These are phyloP conservation scores for Colletotrichum viniferum DNA, from an alignment of 2,329 filamentous ascomycete genomes.

Conservation along the genomic window DNA sequence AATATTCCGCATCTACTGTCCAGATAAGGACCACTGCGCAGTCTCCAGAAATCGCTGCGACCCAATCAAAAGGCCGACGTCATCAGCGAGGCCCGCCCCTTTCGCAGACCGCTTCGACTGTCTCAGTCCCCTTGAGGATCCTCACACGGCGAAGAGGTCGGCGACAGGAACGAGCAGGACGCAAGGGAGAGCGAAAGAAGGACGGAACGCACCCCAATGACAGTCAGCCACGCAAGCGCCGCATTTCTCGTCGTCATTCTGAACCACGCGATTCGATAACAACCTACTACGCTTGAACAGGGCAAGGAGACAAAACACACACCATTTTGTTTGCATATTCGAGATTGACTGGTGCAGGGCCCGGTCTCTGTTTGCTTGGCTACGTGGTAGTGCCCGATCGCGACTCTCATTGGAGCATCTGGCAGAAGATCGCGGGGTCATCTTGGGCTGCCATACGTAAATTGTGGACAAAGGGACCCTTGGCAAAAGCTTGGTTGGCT, in stretches of 20 bases:
- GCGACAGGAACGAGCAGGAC: not conserved
- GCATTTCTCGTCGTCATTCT: not conserved
- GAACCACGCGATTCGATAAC: constrained; percentile 51
- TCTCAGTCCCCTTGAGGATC: not conserved
- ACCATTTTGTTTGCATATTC: not conserved
- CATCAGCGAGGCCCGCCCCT: not conserved
- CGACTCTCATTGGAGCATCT: constrained; percentile 3
- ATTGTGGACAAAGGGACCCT: not conserved
- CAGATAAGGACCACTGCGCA: not conserved
- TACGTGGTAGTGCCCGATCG: not conserved
- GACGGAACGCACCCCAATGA: constrained; percentile 6
- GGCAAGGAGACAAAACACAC: not conserved
- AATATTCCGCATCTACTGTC: not conserved
- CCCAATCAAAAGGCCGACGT: not conserved
- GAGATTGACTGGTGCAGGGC: not conserved
- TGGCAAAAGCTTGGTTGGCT: constrained; percentile 18
- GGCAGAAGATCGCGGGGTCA: not conserved
- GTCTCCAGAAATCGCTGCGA: not conserved
- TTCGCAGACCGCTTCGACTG: not conserved
- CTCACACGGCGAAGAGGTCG: not conserved
- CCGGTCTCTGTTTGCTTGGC: not conserved
- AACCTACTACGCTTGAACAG: constrained; percentile 17
- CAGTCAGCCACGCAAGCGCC: constrained; percentile 8
- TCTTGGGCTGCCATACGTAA: not conserved
- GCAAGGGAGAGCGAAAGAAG: not conserved